phyloP scores from a whole-genome alignment of 2,329 filamentous ascomycete genomes.

The Mycosphaerelloides madeirae region DNA sequence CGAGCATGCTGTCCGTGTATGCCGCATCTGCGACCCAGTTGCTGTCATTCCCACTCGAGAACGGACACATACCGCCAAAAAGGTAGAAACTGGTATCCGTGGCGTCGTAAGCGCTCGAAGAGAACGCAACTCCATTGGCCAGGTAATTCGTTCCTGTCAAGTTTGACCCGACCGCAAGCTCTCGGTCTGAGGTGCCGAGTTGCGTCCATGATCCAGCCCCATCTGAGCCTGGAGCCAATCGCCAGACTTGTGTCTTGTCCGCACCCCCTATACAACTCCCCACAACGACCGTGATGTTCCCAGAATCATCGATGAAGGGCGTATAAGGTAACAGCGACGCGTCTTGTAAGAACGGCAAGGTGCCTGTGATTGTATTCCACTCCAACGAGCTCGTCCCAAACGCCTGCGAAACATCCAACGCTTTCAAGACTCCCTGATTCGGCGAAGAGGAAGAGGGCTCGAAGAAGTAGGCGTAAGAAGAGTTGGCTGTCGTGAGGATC shows the following conservation, averaged over 20 bases:
- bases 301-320: constrained; percentile 60
- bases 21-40: constrained; percentile 65
- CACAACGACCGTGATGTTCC: constrained; percentile 67
- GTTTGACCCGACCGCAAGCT: constrained; percentile 33
- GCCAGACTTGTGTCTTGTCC: constrained; percentile 60
- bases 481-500: constrained; percentile 55
- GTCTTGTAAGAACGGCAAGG: constrained; percentile 59
- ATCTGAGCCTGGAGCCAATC: constrained; percentile 50
- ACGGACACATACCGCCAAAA: constrained; percentile 88
- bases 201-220: constrained; percentile 54
- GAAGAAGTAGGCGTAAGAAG: constrained; percentile 65
- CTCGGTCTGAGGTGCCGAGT: constrained; percentile 28
- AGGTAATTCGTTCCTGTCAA: constrained; percentile 53
- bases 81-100: constrained; percentile 60
- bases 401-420: constrained; percentile 60
- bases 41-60: constrained; percentile 33
- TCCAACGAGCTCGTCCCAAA: constrained; percentile 47
- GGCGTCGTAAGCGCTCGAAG: constrained; percentile 52
- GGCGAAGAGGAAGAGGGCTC: constrained; percentile 47
- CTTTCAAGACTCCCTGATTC: constrained; percentile 52
- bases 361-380: constrained; percentile 48
- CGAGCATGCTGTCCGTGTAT: constrained; percentile 77
- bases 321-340: constrained; percentile 56
- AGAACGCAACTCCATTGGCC: constrained; percentile 62
- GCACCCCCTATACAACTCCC: constrained; percentile 62